Evolutionary conservation across 768 basidiomycete species (phyloP), one percentile per base, ranked within the genome.

Genomic region (Dentipellis sp.): DNA sequence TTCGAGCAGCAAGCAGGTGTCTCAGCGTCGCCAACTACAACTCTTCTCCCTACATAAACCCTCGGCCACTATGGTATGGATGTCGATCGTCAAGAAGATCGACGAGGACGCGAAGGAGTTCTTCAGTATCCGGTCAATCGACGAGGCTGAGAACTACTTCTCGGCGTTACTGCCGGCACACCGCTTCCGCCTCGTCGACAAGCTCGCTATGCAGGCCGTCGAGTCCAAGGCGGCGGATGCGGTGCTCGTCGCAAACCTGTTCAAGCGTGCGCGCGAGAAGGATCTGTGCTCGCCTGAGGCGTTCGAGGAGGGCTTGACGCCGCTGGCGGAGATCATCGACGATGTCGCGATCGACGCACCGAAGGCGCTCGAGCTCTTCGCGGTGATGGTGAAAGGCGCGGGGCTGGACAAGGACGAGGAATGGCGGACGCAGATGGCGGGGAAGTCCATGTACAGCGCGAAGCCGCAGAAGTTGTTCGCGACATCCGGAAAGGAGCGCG

Each of bases 331-430:
- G 69, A 71, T 84, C 55, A 76, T 98, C 63, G 91, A 93, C 63
- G 93, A 97, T 65, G 79, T 94, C 56, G 84, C 86, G 34, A 85
- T 94, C 63, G 94, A 98, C 68, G 88, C 88, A 47, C 94, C 95
- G 9, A 86, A 85, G 65, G 94, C 93, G 0, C 85, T 86, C 73
- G 68, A 77, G 42, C 80, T 84, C 57, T 83, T 91, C 68, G 89
- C 83, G 11, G 73, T 80, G 57, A 81, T 95, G 73, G 69, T 95
- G 56, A 83, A 79, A 66, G 84, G 82, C 37, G 80, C 86, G n/a
- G 77, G 75, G 23, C 70, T 94, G 51, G 71, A 74, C 60, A 66
- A 65, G 64, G 81, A 86, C 60, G 79, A 82, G 57, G 83, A 80
- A 58, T 74, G 76, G 53, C 75, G 76, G 50, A 68, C 71, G 55